Conservation (phyloP, 352 stramenopile species). For the Lagenidium giganteum region DNA sequence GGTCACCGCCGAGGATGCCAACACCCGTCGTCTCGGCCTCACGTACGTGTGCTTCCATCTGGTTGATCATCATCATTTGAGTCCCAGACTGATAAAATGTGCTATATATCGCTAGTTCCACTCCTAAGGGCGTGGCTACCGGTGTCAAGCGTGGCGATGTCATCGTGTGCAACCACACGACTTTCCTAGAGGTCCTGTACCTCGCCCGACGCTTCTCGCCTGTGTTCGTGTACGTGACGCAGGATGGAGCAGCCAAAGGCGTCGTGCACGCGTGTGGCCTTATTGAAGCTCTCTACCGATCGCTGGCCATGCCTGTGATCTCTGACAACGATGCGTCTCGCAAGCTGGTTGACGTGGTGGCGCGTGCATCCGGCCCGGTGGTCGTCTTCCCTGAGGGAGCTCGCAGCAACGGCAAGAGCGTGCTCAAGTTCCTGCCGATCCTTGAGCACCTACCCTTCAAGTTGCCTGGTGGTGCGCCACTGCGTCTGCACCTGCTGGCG, state of each 20-base stretch:
- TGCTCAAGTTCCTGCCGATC: conserved; percentile 64
- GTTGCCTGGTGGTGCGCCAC: conserved; percentile 5
- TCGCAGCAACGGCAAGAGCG: conserved; percentile 73
- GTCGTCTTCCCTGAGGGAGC: conserved; percentile 76
- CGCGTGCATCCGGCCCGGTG: conserved; percentile 45
- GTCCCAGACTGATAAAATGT: too few species aligned
- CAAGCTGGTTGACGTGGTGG: conserved; percentile 73
- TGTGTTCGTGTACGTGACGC: conserved; percentile 61
- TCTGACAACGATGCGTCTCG: conserved; percentile 14
- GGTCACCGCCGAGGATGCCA: conserved; percentile 59
- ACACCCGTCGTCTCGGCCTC: conserved; percentile 68
- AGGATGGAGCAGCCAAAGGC: conserved; percentile 43
- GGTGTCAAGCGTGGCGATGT: conserved; percentile 24
- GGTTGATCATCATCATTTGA: neutral
- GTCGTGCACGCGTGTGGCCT: conserved; percentile 64
- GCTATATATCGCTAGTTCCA: neutral
- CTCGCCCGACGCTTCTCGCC: conserved; percentile 74
- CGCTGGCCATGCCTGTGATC: conserved; percentile 35
- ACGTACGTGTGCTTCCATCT: conserved; percentile 18
- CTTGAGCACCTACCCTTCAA: conserved; percentile 53
- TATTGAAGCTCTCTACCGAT: conserved; percentile 57
- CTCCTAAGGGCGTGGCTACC: neutral
- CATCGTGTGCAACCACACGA: conserved; percentile 81
- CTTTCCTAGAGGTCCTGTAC: conserved; percentile 76
- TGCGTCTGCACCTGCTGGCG: conserved; percentile 61